Percentiles rank a stretch among this genome's conserved stretches.
Evolutionary conservation across 257 asterid genomes (phyloP).

Genomic region (Mentha longifolia): DNA sequence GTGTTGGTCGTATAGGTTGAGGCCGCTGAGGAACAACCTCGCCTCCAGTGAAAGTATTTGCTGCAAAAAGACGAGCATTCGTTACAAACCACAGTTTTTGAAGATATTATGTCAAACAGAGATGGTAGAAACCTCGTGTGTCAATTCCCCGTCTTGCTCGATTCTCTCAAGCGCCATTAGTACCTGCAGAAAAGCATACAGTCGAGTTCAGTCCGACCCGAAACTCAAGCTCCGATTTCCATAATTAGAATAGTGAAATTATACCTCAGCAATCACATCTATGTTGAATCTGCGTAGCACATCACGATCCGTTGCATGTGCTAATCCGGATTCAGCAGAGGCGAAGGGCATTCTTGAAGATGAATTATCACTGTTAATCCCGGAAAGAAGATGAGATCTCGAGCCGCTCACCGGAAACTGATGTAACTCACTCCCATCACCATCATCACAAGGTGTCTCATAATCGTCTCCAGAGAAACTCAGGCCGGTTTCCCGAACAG

Average conservation of each 20-base stretch:
- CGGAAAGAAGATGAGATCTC: slow-evolving; percentile 47
- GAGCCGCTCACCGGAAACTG: slow-evolving; percentile 44
- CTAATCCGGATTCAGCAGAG: slow-evolving; percentile 44
- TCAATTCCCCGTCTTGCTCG: slow-evolving; percentile 65
- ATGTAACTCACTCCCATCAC: slow-evolving; percentile 36
- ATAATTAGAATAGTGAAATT: background rate
- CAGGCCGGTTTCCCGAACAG: slow-evolving; percentile 40
- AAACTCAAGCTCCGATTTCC: background rate
- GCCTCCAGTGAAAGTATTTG: slow-evolving; percentile 71
- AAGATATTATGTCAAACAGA: background rate
- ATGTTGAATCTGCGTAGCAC: slow-evolving; percentile 51
- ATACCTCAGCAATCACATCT: slow-evolving; percentile 77
- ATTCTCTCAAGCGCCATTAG: slow-evolving; percentile 82
- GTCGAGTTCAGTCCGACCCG: background rate
- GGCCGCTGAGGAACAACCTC: slow-evolving; percentile 63
- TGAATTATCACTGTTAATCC: slow-evolving; percentile 40
- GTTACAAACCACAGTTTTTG: slow-evolving; percentile 1
- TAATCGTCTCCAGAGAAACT: slow-evolving; percentile 37
- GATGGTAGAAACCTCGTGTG: slow-evolving; percentile 63
- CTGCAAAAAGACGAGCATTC: slow-evolving; percentile 41
- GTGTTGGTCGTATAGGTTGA: slow-evolving; percentile 77
- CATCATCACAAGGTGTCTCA: slow-evolving; percentile 37
- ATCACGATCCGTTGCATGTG: slow-evolving; percentile 41
- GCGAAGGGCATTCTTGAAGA: slow-evolving; percentile 35
- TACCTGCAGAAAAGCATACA: slow-evolving; percentile 45